Conservation (phyloP, 2,329 filamentous ascomycete genomes). For the Neofusicoccum laricinum region DNA sequence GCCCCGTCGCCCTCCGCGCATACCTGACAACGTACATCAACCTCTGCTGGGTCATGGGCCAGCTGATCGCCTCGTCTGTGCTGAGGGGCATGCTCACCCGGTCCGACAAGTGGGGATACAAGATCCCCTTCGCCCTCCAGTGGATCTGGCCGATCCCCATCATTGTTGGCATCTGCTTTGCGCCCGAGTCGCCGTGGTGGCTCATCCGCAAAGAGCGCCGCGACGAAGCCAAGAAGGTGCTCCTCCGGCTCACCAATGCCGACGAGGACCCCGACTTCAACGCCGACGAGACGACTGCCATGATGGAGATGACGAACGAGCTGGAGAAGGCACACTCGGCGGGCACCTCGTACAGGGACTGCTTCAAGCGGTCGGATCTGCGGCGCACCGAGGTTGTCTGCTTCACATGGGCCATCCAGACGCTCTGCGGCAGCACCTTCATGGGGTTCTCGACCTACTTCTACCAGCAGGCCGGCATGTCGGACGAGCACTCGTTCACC, state of each 20-base stretch:
- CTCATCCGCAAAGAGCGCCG: slow-evolving; percentile 62
- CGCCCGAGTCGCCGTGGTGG: slow-evolving; percentile 71
- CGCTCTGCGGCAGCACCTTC: slow-evolving; percentile 42
- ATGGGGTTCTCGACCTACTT: slow-evolving; percentile 48
- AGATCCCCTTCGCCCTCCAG: slow-evolving; percentile 64
- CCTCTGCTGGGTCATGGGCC: slow-evolving; percentile 72
- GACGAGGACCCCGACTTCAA: slow-evolving; percentile 48
- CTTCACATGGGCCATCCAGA: slow-evolving; percentile 45
- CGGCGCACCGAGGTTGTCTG: slow-evolving; percentile 71
- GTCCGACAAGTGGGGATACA: slow-evolving; percentile 64
- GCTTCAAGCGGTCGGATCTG: slow-evolving; percentile 73
- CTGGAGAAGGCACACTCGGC: slow-evolving; percentile 70
- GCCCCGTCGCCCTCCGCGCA: slow-evolving; percentile 64
- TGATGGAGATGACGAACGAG: slow-evolving; percentile 86
- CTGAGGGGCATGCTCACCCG: slow-evolving; percentile 64
- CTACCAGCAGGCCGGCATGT: slow-evolving; percentile 46
- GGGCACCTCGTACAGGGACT: slow-evolving; percentile 73
- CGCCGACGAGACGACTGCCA: slow-evolving; percentile 61
- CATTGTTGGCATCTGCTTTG: slow-evolving; percentile 62
- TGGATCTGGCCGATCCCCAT: slow-evolving; percentile 73
- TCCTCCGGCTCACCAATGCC: slow-evolving; percentile 62
- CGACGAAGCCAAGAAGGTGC: slow-evolving; percentile 61
- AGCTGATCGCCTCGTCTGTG: slow-evolving; percentile 69
- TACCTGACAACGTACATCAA: slow-evolving; percentile 62
- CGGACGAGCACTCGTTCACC: slow-evolving; percentile 40